Conservation (phyloP, 2,329 filamentous ascomycete species). For the Calonectria leucothoes region DNA sequence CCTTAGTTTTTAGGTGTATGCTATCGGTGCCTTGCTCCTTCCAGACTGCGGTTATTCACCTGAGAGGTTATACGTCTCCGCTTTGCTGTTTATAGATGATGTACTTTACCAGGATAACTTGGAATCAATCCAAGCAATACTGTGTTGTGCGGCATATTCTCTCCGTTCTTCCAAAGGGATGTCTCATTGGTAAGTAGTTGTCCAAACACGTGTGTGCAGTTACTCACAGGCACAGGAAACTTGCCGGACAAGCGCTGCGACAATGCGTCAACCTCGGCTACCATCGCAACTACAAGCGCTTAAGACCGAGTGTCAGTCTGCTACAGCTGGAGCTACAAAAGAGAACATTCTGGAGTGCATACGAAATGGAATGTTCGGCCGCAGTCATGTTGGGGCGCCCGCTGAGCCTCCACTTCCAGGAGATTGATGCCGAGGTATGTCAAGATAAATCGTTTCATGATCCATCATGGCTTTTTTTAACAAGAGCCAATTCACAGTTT, state of each 20-base stretch:
- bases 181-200: neutral
- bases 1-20: slow-evolving; percentile 22
- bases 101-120: slow-evolving; percentile 14
- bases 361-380: slow-evolving; percentile 14
- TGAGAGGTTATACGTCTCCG: slow-evolving; percentile 36
- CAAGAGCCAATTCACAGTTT: neutral
- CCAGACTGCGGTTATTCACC: slow-evolving; percentile 14
- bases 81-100: slow-evolving; percentile 32
- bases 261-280: slow-evolving; percentile 26
- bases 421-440: slow-evolving; percentile 22
- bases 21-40: slow-evolving; percentile 25
- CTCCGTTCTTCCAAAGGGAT: slow-evolving; percentile 1
- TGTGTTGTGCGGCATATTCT: neutral
- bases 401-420: slow-evolving; percentile 7
- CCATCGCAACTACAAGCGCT: slow-evolving; percentile 6
- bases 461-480: neutral
- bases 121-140: slow-evolving; percentile 2
- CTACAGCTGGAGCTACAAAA: slow-evolving; percentile 8
- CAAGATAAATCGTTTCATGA: too few relatives aligned
- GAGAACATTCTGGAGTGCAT: slow-evolving; percentile 22
- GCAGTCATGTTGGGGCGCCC: slow-evolving; percentile 15
- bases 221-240: slow-evolving; percentile 2
- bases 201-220: neutral
- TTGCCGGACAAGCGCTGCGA: slow-evolving; percentile 18
- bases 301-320: neutral